These are phyloP conservation scores for Pelargonium fulgidum DNA, from an alignment of 441 rosid genomes.

Conservation along the genomic window DNA sequence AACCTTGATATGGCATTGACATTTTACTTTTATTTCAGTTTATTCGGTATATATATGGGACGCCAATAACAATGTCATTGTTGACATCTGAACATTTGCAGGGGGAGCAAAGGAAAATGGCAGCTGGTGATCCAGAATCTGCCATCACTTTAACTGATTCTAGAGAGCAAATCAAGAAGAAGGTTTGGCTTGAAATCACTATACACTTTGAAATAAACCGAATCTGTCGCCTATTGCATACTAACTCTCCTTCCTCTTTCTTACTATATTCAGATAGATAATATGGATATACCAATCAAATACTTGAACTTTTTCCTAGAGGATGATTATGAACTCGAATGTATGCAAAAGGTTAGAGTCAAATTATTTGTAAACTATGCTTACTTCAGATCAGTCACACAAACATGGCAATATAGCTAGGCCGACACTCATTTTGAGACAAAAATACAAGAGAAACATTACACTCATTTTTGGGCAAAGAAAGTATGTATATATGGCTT, in stretches of 20 bases:
- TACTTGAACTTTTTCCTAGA: conserved; percentile 71
- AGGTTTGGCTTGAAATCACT: too few relatives aligned
- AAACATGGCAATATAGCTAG: too few relatives aligned
- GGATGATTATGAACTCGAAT: conserved; percentile 75
- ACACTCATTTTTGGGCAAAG: not conserved
- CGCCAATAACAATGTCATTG: not conserved
- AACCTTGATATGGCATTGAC: too few relatives aligned
- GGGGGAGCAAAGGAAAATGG: conserved; percentile 95
- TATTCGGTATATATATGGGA: not conserved
- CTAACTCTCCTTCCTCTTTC: conserved; percentile 5
- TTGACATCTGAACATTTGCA: conserved; percentile 26
- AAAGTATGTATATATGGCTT: too few relatives aligned
- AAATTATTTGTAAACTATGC: too few relatives aligned
- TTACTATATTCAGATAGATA: conserved; percentile 46
- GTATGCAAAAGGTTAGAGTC: conserved; percentile 70
- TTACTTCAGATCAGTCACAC: too few relatives aligned
- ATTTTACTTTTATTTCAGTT: too few relatives aligned
- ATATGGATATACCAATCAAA: conserved; percentile 80
- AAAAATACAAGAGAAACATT: too few relatives aligned
- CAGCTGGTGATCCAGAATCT: conserved; percentile 91
- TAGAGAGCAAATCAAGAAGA: conserved; percentile 60
- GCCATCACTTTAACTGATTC: conserved; percentile 88
- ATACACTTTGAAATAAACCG: too few relatives aligned
- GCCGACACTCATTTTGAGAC: too few relatives aligned
- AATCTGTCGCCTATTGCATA: not conserved